These are phyloP conservation scores for Ziziphus jujuba DNA, from an alignment of 306 rosid genomes.

Conservation along the genomic window DNA sequence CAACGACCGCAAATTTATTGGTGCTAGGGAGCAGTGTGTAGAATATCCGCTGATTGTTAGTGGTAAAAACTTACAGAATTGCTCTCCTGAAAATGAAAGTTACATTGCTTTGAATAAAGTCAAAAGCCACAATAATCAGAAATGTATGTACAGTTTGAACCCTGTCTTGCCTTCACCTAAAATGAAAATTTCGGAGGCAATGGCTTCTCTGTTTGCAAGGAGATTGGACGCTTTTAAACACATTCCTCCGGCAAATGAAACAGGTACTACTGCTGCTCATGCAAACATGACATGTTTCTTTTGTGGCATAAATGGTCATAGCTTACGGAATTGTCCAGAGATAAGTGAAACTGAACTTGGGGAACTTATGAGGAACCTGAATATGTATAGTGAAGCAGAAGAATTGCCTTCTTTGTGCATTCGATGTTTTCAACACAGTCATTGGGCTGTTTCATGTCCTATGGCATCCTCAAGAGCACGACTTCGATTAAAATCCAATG, in stretches of 20 bases:
- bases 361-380: constrained; percentile 49
- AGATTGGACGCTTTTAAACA: constrained; percentile 71
- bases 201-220: constrained; percentile 62
- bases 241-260: constrained; percentile 29
- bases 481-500: constrained; percentile 28
- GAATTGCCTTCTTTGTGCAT: constrained; percentile 46
- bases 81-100: constrained; percentile 28
- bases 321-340: constrained; percentile 47
- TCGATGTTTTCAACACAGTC: constrained; percentile 56
- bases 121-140: constrained; percentile 32
- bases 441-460: constrained; percentile 75
- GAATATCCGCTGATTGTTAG: constrained; percentile 29
- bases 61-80: constrained; percentile 30
- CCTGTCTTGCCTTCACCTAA: constrained; percentile 26
- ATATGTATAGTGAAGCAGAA: constrained; percentile 35
- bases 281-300: constrained; percentile 51
- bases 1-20: constrained; percentile 30
- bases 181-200: constrained; percentile 48
- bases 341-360: constrained; percentile 46
- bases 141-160: constrained; percentile 25
- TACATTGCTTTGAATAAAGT: constrained; percentile 25
- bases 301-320: constrained; percentile 75
- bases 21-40: constrained; percentile 24
- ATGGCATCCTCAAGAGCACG: constrained; percentile 32
- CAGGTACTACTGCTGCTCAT: constrained; percentile 29